phyloP scores from a whole-genome alignment of 805 yeast species.

The Grigorovia jiainica region DNA sequence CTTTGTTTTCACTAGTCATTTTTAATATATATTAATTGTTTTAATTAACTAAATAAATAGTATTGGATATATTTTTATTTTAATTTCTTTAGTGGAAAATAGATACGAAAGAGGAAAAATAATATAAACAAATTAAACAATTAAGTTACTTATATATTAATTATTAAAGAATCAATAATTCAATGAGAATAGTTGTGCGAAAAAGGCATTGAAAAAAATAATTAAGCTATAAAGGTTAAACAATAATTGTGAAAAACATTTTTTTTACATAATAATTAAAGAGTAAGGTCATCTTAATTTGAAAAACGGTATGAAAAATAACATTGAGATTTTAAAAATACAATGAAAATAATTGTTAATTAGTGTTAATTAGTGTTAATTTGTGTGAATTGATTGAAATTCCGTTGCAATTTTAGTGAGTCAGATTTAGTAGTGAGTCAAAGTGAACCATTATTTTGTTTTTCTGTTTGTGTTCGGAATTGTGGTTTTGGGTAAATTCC shows the following conservation, averaged over 20 bases:
- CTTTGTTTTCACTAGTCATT: conserved; percentile 4
- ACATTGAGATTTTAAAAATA: not conserved
- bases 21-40: not conserved
- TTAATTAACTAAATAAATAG: not conserved
- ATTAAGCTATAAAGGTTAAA: not conserved
- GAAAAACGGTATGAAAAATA: not conserved
- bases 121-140: not conserved
- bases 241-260: not conserved
- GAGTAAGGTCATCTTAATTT: not conserved
- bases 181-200: not conserved
- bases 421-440: not conserved
- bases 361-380: no score
- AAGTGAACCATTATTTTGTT: not conserved
- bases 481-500: conserved; percentile 1
- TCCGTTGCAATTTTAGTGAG: not conserved
- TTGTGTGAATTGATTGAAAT: not conserved
- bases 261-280: not conserved
- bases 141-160: not conserved
- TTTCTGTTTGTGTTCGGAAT: not conserved
- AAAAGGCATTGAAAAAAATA: not conserved
- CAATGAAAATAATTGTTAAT: no score
- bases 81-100: not conserved
- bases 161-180: not conserved
- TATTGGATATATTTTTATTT: not conserved
- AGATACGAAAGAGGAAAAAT: not conserved